A percentile compares a stretch with the other conserved stretches of the same genome.
Evolutionary conservation across 202 grass and related monocot genomes (phyloP).

Genomic region (Bolboschoenoplectus hybrid): DNA sequence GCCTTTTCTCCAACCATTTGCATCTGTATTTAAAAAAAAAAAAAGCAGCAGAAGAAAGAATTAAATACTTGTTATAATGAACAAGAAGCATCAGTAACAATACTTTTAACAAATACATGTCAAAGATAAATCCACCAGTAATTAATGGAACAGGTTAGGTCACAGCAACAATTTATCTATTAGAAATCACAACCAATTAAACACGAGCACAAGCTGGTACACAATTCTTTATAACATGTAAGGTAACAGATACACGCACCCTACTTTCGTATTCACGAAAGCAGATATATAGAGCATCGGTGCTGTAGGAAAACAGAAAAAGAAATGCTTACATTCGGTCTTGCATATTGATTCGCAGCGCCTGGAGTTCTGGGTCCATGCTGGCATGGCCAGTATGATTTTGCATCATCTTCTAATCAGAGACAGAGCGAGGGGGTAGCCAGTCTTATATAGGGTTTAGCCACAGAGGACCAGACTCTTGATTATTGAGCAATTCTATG

Average conservation of each 20-base stretch:
- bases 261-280: not conserved
- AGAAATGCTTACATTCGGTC: conserved; percentile 33
- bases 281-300: not conserved
- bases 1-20: conserved; percentile 53
- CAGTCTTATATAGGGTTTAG: too few species aligned
- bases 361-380: conserved; percentile 43
- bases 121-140: not conserved
- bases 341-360: conserved; percentile 40
- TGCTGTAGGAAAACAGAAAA: not conserved
- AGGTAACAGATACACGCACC: not conserved
- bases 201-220: not conserved
- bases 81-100: conserved; percentile 25
- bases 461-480: not conserved
- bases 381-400: conserved; percentile 36
- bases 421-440: not conserved
- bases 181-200: not conserved
- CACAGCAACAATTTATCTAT: not conserved
- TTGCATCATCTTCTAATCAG: conserved; percentile 46
- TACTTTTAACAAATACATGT: conserved; percentile 29
- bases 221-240: not conserved
- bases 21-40: conserved; percentile 36
- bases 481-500: not conserved
- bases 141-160: not conserved
- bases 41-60: conserved; percentile 21
- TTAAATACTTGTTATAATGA: conserved; percentile 1